Percentiles rank a stretch among this genome's conserved stretches.
Evolutionary conservation across 2,329 filamentous ascomycete species (phyloP).

Genomic region (Ophidiomyces ophidiicola): DNA sequence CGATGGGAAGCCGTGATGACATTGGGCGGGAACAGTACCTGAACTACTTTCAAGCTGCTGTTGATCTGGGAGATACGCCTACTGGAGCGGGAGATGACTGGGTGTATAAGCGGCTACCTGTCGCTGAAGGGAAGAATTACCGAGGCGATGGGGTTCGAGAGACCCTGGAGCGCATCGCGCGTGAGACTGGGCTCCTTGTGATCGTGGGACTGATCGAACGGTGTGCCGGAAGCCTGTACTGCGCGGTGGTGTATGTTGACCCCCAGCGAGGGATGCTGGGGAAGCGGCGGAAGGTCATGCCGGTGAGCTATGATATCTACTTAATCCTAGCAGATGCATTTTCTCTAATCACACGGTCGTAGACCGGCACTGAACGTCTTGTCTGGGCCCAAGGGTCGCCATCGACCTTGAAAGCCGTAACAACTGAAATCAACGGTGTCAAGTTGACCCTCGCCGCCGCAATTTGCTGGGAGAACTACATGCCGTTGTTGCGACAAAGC

Average conservation of each 20-base stretch:
- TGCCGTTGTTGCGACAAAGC: slow-evolving; percentile 73
- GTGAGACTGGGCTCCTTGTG: slow-evolving; percentile 68
- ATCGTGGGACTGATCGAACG: slow-evolving; percentile 70
- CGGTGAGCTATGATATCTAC: slow-evolving; percentile 45
- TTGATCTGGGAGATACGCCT: slow-evolving; percentile 73
- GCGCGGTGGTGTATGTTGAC: slow-evolving; percentile 69
- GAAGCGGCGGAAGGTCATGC: slow-evolving; percentile 87
- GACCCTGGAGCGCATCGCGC: slow-evolving; percentile 61
- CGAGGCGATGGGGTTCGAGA: slow-evolving; percentile 69
- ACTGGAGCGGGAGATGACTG: slow-evolving; percentile 59
- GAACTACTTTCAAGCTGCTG: slow-evolving; percentile 62
- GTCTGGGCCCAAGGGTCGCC: slow-evolving; percentile 82
- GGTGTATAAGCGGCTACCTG: slow-evolving; percentile 50
- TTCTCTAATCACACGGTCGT: slow-evolving; percentile 3
- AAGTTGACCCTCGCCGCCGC: slow-evolving; percentile 70
- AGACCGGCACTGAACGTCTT: slow-evolving; percentile 68
- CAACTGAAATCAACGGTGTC: slow-evolving; percentile 65
- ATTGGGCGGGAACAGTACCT: slow-evolving; percentile 71
- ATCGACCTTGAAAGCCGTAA: slow-evolving; percentile 64
- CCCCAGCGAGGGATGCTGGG: slow-evolving; percentile 60
- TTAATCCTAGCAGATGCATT: not conserved
- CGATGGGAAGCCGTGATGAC: slow-evolving; percentile 55
- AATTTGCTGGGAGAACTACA: slow-evolving; percentile 96
- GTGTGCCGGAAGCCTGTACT: slow-evolving; percentile 72
- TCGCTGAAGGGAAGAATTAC: slow-evolving; percentile 39